These are phyloP conservation scores for Trametes cubensis DNA, from an alignment of 768 basidiomycete genomes.

Conservation along the genomic window DNA sequence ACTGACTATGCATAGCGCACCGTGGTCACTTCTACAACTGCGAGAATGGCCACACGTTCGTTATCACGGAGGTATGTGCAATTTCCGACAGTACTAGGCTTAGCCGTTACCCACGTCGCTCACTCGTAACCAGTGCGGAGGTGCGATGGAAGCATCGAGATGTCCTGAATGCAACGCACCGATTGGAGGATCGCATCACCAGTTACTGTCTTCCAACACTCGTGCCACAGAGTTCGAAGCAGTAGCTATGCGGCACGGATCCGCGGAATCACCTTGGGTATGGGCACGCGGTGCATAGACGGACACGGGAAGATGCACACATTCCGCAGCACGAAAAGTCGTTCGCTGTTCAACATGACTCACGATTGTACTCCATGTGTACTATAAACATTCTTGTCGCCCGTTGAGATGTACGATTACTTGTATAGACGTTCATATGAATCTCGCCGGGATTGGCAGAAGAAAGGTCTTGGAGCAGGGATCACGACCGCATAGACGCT, in stretches of 20 bases:
- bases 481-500: no score
- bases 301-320: no score
- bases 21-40: conserved; percentile 39
- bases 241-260: conserved; percentile 41
- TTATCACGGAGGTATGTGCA: conserved; percentile 53
- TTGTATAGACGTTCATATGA: no score
- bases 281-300: conserved; percentile 27
- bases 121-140: conserved; percentile 52
- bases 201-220: conserved; percentile 46
- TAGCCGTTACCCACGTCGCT: no score
- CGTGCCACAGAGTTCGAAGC: conserved; percentile 50
- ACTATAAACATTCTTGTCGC: no score
- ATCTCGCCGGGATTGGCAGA: no score
- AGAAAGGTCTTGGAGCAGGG: no score
- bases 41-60: conserved; percentile 62
- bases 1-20: conserved; percentile 24
- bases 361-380: no score
- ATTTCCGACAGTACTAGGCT: background rate
- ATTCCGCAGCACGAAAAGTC: no score
- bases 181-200: conserved; percentile 54
- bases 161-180: conserved; percentile 62
- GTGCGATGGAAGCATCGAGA: conserved; percentile 47
- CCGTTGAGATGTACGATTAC: no score
- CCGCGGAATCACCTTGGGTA: conserved; percentile 35
- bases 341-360: no score